phyloP scores from a whole-genome alignment of 176 grass and related monocot genomes.

The Puccinellia tenuiflora region DNA sequence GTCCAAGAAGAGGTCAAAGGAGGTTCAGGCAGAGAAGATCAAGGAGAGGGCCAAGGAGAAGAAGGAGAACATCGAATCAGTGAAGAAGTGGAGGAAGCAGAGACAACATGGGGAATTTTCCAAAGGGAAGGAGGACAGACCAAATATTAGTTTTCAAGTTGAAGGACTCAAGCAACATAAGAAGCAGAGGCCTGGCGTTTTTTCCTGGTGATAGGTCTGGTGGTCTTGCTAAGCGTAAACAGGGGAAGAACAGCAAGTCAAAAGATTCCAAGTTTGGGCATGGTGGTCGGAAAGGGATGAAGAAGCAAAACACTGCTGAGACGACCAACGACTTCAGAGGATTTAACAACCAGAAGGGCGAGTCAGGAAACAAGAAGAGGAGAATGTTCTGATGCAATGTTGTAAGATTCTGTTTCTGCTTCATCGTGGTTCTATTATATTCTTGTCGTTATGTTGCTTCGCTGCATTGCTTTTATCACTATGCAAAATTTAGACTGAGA shows the following conservation, averaged over 20 bases:
- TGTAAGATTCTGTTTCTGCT: background rate
- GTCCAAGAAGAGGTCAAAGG: slow-evolving; percentile 65
- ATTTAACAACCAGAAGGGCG: slow-evolving; percentile 48
- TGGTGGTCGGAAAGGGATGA: slow-evolving; percentile 81
- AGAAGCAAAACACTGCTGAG: slow-evolving; percentile 79
- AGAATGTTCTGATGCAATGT: slow-evolving; percentile 36
- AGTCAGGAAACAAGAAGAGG: slow-evolving; percentile 46
- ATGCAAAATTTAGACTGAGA: background rate
- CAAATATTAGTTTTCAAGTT: slow-evolving; percentile 52
- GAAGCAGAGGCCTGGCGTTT: slow-evolving; percentile 58
- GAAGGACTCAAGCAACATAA: slow-evolving; percentile 54
- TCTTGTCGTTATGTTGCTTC: background rate
- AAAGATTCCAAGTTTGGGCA: slow-evolving; percentile 37
- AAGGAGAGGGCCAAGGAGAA: slow-evolving; percentile 71
- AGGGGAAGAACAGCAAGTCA: slow-evolving; percentile 48
- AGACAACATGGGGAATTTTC: slow-evolving; percentile 71
- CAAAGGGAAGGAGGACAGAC: slow-evolving; percentile 43
- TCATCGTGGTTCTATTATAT: background rate
- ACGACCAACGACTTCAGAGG: slow-evolving; percentile 72
- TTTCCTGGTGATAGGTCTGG: slow-evolving; percentile 69
- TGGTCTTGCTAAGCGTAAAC: slow-evolving; percentile 50
- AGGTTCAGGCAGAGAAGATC: slow-evolving; percentile 73
- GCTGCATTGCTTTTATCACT: background rate
- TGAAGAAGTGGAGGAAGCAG: slow-evolving; percentile 99
- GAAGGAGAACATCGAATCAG: slow-evolving; percentile 92